A percentile compares a stretch with the other conserved stretches of the same genome.
phyloP scores from a whole-genome alignment of 352 stramenopile species.

The Blastocystis sp. region DNA sequence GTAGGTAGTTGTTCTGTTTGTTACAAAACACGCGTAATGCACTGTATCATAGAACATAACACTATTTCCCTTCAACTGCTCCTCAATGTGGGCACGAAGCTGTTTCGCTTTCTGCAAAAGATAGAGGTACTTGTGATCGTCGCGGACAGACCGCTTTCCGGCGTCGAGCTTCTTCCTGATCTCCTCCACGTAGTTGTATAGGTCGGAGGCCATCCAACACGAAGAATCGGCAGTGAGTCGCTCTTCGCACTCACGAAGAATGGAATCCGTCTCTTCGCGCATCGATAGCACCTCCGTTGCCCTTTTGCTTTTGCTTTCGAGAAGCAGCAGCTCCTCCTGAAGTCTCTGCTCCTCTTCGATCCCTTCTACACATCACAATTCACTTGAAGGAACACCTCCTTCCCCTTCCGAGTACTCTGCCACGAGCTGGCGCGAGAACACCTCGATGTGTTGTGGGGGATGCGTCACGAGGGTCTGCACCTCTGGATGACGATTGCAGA shows the following conservation, averaged over 20 bases:
- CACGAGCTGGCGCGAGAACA: too few relatives aligned
- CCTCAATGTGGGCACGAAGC: background rate
- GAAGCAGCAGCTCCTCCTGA: background rate
- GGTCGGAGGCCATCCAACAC: background rate
- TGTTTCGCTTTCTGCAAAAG: background rate
- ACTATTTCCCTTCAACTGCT: background rate
- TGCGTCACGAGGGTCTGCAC: background rate
- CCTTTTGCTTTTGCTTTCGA: background rate
- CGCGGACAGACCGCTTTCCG: background rate
- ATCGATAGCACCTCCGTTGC: background rate
- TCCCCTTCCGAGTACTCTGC: background rate
- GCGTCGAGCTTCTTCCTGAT: background rate
- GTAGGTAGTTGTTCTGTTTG: background rate
- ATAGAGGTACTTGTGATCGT: background rate
- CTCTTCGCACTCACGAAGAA: background rate
- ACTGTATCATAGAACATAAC: background rate
- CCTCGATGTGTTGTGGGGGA: too few relatives aligned
- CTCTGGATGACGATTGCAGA: background rate
- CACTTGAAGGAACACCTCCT: background rate
- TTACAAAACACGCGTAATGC: constrained; percentile 24
- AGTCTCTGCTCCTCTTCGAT: background rate
- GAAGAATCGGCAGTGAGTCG: background rate
- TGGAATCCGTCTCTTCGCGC: background rate
- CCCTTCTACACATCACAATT: background rate
- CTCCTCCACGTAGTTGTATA: background rate